These are phyloP conservation scores for Parascedosporium putredinis DNA, from an alignment of 2,329 filamentous ascomycete species.

Conservation along the genomic window DNA sequence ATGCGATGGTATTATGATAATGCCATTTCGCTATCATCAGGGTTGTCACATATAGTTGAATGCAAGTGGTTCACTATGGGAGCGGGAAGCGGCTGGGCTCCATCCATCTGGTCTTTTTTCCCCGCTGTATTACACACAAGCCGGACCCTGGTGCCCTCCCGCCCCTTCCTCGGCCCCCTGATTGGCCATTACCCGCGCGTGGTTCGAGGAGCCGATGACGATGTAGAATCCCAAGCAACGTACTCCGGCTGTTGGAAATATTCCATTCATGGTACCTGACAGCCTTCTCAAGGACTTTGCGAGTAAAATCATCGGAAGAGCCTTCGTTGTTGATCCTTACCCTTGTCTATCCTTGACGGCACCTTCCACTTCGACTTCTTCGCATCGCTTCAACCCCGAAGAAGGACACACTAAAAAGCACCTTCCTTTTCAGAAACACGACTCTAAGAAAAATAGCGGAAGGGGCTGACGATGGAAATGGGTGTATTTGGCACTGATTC, in stretches of 20 bases:
- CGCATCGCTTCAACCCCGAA: too few species aligned
- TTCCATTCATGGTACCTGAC: too few species aligned
- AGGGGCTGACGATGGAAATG: too few species aligned
- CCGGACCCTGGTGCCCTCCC: background rate
- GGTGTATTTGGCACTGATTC: too few species aligned
- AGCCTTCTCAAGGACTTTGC: too few species aligned
- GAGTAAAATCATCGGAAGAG: too few species aligned
- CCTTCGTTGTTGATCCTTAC: too few species aligned
- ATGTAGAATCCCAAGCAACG: background rate
- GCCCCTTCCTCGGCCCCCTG: background rate
- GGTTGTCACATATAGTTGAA: slow-evolving; percentile 1
- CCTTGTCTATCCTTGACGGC: too few species aligned
- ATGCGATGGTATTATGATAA: background rate
- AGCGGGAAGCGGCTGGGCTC: background rate
- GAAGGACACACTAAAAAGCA: too few species aligned
- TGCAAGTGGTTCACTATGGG: background rate
- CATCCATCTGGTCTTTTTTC: background rate
- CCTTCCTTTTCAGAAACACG: too few species aligned
- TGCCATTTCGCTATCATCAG: background rate
- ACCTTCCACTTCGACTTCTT: too few species aligned
- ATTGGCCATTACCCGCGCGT: slow-evolving; percentile 7
- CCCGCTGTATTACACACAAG: background rate
- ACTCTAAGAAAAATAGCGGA: too few species aligned
- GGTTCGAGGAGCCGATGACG: background rate
- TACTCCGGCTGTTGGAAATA: background rate